These are phyloP conservation scores for Leccinum barrowsii DNA, from an alignment of 768 basidiomycete species.

Conservation along the genomic window DNA sequence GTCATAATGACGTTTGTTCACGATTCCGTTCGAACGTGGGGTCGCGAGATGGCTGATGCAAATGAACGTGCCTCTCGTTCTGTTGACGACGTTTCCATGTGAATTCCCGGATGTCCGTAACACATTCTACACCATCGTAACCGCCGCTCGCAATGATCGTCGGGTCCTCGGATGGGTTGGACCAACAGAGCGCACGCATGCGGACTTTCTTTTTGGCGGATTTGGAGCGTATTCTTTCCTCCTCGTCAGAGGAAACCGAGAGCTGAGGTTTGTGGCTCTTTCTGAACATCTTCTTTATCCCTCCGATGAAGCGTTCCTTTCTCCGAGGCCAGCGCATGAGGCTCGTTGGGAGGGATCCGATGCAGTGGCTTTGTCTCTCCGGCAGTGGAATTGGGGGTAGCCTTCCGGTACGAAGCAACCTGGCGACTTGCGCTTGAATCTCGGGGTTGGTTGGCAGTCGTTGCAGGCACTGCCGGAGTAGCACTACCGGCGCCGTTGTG, in stretches of 20 bases:
- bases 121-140: constrained; percentile 72
- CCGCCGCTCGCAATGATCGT: constrained; percentile 73
- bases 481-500: constrained; percentile 35
- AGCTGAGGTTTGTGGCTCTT: constrained; percentile 38
- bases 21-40: background rate
- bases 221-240: constrained; percentile 60
- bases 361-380: constrained; percentile 13
- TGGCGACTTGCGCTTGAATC: constrained; percentile 8
- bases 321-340: constrained; percentile 4
- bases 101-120: constrained; percentile 75
- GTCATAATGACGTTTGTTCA: constrained; percentile 69
- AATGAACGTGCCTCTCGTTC: constrained; percentile 60
- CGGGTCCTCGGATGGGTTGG: constrained; percentile 53
- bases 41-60: background rate
- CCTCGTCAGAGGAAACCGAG: constrained; percentile 73
- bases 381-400: background rate
- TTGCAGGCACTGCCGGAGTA: constrained; percentile 1
- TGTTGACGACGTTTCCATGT: constrained; percentile 63
- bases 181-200: constrained; percentile 27
- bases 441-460: constrained; percentile 11
- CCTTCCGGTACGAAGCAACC: constrained; percentile 4
- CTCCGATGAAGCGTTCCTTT: constrained; percentile 18
- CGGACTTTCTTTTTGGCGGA: constrained; percentile 58
- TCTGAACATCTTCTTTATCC: constrained; percentile 16
- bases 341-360: constrained; percentile 25